Evolutionary conservation across 805 yeast genomes (phyloP).

Genomic region (Vanderwaltozyma yarrowii): DNA sequence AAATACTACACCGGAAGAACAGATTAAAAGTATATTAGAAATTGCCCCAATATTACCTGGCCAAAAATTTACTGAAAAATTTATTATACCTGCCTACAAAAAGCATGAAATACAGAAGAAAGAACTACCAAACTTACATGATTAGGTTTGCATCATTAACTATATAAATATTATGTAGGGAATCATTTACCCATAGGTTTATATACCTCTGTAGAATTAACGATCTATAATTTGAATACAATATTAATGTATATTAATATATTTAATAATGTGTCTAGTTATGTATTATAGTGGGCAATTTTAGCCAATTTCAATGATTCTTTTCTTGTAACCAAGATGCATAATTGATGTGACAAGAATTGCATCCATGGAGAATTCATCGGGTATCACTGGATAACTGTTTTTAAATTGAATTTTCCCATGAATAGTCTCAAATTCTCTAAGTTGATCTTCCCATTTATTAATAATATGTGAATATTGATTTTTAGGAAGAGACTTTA

Average conservation of each 20-base stretch:
- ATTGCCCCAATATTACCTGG: conserved; percentile 80
- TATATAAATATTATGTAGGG: too few species aligned
- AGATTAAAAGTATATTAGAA: conserved; percentile 47
- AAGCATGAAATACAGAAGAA: conserved; percentile 32
- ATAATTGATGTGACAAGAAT: conserved; percentile 1
- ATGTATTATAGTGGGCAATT: too few species aligned
- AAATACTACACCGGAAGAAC: conserved; percentile 37
- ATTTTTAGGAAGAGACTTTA: not conserved
- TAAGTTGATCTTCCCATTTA: conserved; percentile 13
- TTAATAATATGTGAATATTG: not conserved
- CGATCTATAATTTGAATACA: too few species aligned
- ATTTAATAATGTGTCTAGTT: too few species aligned
- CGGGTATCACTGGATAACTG: conserved; percentile 8
- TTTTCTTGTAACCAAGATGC: too few species aligned
- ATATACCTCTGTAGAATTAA: too few species aligned
- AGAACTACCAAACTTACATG: not conserved
- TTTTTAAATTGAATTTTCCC: conserved; percentile 4
- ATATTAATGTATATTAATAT: too few species aligned
- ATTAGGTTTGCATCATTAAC: too few species aligned
- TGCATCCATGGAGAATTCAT: conserved; percentile 4
- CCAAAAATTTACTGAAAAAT: conserved; percentile 53
- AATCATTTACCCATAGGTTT: too few species aligned
- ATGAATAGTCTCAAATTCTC: conserved; percentile 7
- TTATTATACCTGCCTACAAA: conserved; percentile 57
- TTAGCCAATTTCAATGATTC: too few species aligned